Evolutionary conservation across 208 protist genomes (phyloP).

Genomic region (Porcisia deanei): DNA sequence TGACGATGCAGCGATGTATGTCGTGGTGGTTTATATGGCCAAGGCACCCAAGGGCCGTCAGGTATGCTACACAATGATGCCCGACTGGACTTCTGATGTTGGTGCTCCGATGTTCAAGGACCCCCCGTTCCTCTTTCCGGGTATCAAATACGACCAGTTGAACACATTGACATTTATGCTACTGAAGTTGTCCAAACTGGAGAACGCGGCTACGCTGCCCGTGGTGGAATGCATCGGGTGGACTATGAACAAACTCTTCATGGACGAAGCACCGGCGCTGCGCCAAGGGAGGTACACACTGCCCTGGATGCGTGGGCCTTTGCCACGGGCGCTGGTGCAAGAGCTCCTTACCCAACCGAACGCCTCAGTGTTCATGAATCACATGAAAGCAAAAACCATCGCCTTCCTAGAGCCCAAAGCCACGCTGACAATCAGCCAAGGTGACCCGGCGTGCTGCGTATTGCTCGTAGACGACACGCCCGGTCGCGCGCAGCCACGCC

Average conservation of each 20-base stretch:
- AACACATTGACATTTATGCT: conserved; percentile 51
- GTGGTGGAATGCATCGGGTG: conserved; percentile 47
- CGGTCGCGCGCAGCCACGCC: conserved; percentile 36
- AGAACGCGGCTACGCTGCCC: conserved; percentile 5
- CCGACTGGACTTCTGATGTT: conserved; percentile 63
- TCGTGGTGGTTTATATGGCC: conserved; percentile 37
- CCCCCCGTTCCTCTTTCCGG: conserved; percentile 43
- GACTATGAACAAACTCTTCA: conserved; percentile 64
- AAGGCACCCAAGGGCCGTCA: conserved; percentile 23
- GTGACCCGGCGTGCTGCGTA: conserved; percentile 41
- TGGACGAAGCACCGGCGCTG: conserved; percentile 36
- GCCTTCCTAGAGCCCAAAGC: conserved; percentile 42
- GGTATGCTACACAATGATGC: conserved; percentile 42
- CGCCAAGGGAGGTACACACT: conserved; percentile 64
- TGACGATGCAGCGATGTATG: conserved; percentile 47
- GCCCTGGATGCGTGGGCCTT: conserved; percentile 43
- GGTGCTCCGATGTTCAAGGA: conserved; percentile 58
- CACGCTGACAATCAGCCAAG: conserved; percentile 65
- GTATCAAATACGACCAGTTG: conserved; percentile 27
- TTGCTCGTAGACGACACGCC: conserved; percentile 49
- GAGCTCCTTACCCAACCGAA: conserved; percentile 44
- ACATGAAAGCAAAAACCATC: conserved; percentile 33
- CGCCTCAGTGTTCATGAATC: conserved; percentile 43
- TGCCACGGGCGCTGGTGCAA: conserved; percentile 39
- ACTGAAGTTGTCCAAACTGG: conserved; percentile 55